Conservation (phyloP, 2,329 filamentous ascomycete genomes). For the Xylaria sp. region DNA sequence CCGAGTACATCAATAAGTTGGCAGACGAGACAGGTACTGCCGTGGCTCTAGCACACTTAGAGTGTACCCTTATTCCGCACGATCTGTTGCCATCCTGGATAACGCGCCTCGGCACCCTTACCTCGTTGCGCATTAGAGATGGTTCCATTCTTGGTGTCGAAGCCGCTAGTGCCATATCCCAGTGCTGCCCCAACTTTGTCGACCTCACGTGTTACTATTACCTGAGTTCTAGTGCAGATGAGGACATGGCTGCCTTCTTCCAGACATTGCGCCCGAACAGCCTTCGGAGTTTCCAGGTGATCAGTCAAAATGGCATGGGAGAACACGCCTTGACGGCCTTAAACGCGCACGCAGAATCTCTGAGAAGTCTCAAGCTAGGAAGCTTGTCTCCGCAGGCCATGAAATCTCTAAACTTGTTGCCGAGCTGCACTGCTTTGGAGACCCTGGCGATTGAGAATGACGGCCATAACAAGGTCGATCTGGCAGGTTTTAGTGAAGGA, state of each 20-base stretch:
- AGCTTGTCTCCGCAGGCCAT: constrained; percentile 36
- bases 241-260: constrained; percentile 62
- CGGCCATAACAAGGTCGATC: constrained; percentile 15
- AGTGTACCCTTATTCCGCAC: constrained; percentile 53
- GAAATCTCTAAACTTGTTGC: constrained; percentile 35
- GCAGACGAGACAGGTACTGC: constrained; percentile 47
- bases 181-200: constrained; percentile 63
- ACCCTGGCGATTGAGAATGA: constrained; percentile 39
- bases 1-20: constrained; percentile 48
- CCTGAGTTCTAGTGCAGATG: constrained; percentile 52
- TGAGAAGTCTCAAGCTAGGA: constrained; percentile 38
- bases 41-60: constrained; percentile 60
- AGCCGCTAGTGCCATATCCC: constrained; percentile 55
- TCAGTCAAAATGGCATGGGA: constrained; percentile 58
- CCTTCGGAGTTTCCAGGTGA: constrained; percentile 60
- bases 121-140: constrained; percentile 61
- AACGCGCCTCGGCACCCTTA: constrained; percentile 59
- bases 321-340: constrained; percentile 60
- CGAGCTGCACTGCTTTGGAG: constrained; percentile 40
- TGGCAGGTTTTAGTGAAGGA: constrained; percentile 24
- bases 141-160: constrained; percentile 61
- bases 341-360: constrained; percentile 41
- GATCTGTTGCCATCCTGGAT: constrained; percentile 61
- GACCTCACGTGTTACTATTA: constrained; percentile 60
- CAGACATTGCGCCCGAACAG: constrained; percentile 57